phyloP scores from a whole-genome alignment of 176 grass and related monocot genomes.

The Hyparrhenia diplandra region DNA sequence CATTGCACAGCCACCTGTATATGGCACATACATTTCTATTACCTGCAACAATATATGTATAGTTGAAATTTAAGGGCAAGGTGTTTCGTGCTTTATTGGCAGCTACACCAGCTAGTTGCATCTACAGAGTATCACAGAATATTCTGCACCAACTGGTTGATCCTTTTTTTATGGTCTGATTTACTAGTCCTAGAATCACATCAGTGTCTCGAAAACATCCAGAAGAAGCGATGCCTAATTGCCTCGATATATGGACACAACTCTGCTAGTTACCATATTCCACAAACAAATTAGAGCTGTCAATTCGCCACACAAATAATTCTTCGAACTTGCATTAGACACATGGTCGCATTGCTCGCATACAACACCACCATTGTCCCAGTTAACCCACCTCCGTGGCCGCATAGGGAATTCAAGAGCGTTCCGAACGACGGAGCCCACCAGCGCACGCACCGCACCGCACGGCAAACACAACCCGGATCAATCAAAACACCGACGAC shows the following conservation, averaged over 20 bases:
- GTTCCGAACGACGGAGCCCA: not conserved
- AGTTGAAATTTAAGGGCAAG: too few species aligned
- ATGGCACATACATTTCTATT: too few species aligned
- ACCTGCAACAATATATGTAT: too few species aligned
- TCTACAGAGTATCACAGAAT: not conserved
- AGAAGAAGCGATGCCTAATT: not conserved
- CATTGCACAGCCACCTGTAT: too few species aligned
- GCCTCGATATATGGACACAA: not conserved
- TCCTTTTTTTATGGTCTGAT: not conserved
- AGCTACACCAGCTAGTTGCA: not conserved
- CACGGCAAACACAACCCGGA: conserved; percentile 8
- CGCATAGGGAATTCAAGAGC: not conserved
- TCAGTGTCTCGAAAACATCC: not conserved
- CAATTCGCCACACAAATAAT: not conserved
- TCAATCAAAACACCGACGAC: too few species aligned
- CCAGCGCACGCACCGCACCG: too few species aligned
- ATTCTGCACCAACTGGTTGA: not conserved
- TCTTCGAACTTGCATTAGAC: not conserved
- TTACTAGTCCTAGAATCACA: too few species aligned
- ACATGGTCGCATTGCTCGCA: not conserved
- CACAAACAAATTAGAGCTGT: not conserved
- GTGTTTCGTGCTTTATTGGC: too few species aligned
- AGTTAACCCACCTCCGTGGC: not conserved
- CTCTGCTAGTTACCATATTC: not conserved
- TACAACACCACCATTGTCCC: not conserved